These are phyloP conservation scores for Solanum gracilifrons DNA, from an alignment of 257 asterid genomes.

Conservation along the genomic window DNA sequence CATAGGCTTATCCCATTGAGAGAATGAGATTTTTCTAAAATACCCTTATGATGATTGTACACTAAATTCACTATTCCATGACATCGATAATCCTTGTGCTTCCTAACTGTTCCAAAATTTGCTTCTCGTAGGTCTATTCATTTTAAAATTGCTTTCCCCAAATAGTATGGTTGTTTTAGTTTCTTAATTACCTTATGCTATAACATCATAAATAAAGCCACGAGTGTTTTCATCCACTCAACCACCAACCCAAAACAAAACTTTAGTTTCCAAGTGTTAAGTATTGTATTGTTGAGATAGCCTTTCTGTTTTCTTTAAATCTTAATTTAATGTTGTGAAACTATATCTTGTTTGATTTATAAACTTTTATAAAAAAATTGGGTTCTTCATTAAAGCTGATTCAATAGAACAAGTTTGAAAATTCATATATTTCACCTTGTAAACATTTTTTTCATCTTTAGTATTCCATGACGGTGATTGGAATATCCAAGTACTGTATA, in stretches of 20 bases:
- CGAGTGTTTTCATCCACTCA: background rate
- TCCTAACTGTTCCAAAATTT: background rate
- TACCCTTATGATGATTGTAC: background rate
- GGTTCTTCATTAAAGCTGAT: slow-evolving; percentile 32
- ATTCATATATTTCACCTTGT: background rate
- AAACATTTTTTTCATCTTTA: background rate
- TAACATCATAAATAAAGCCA: background rate
- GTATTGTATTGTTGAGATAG: background rate
- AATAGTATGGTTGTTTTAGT: background rate
- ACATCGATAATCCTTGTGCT: background rate
- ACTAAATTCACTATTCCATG: background rate
- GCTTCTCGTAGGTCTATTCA: background rate
- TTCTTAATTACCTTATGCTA: background rate
- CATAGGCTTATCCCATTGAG: background rate
- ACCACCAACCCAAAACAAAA: background rate
- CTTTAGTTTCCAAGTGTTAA: background rate
- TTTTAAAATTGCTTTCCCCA: background rate
- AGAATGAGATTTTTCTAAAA: background rate
- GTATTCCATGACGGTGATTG: background rate
- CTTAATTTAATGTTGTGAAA: background rate
- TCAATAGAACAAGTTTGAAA: too few species aligned
- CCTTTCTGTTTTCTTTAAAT: background rate
- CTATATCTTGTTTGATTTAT: background rate
- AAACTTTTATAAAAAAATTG: background rate
- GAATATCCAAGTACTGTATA: background rate